Base-by-base conservation (phyloP, 768 basidiomycete genomes). In the Gloeostereum incarnatum region DNA sequence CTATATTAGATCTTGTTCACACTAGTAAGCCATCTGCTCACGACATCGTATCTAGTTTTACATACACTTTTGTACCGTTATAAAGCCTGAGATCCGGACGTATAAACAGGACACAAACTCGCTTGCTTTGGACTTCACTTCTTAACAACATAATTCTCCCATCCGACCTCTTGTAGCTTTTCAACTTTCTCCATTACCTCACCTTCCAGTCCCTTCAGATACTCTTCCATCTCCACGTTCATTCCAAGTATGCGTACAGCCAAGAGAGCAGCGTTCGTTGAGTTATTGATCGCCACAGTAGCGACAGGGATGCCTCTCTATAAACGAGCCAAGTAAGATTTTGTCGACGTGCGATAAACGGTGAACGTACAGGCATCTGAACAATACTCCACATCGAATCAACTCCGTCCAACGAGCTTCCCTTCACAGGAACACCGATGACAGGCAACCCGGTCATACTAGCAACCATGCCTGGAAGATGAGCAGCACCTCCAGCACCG, bases 391-490 rank as follows among this genome's bases (percentile, higher is more conserved):
- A 79, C 49, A 99, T 59, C n/a, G 90, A 91, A 60, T 98, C 96
- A 1, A 99, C 90, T 0, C 96, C 96, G 55, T 96, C 93, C 9
- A 98, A 68, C 0, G 80, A 71, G 55, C 89, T 91, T 8, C 89
- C 93, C 55, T 92, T 96, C 40, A 99, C 96, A 2, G 96, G 96
- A 0, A 99, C 96, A 9, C 96, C 94, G 22, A 99, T 76, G 0
- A 99, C 90, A 0, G 96, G 94, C 36, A 98, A 56, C 2, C 79
- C 68, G 0, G 92, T 94, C 82, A 96, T 80, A 14, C 88, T 82
- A 4, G 94, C 96, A 1, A 97, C 90, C 96, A 99, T 99, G 0
- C 96, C 96, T 0, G 96, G 96, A 1, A 99, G 63, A 62, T 99
- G 96, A 4, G 94, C 96, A 1, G 96, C 94, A 0, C 96, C 96